Conservation (phyloP, 2,329 filamentous ascomycete genomes). For the Helicocarpus griseus region DNA sequence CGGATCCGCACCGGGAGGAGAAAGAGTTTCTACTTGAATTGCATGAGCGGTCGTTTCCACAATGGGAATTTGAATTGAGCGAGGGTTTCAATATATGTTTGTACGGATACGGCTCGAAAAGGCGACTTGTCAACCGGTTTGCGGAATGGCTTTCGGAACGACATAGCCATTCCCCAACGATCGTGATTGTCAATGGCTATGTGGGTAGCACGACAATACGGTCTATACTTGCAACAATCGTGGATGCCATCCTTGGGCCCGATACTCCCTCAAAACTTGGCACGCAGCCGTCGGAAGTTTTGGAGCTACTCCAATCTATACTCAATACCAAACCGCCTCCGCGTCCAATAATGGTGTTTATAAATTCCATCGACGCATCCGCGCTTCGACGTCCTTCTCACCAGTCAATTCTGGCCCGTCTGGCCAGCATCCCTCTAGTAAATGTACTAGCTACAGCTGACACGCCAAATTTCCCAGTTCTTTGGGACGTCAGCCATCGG, state of each 20-base stretch:
- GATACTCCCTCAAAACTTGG: slow-evolving; percentile 42
- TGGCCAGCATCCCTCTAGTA: slow-evolving; percentile 65
- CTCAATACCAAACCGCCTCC: slow-evolving; percentile 42
- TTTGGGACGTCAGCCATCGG: slow-evolving; percentile 83
- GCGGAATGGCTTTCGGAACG: slow-evolving; percentile 57
- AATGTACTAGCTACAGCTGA: slow-evolving; percentile 73
- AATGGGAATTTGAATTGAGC: slow-evolving; percentile 85
- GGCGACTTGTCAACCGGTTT: slow-evolving; percentile 62
- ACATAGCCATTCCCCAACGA: slow-evolving; percentile 35
- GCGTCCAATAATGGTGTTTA: slow-evolving; percentile 53
- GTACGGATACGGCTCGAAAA: slow-evolving; percentile 89
- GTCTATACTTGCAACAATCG: slow-evolving; percentile 49
- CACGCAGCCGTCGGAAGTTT: slow-evolving; percentile 58
- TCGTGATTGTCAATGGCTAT: slow-evolving; percentile 85
- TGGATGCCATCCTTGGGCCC: slow-evolving; percentile 46
- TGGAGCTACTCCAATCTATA: slow-evolving; percentile 54
- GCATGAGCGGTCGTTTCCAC: slow-evolving; percentile 72
- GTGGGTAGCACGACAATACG: slow-evolving; percentile 36
- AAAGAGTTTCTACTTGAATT: slow-evolving; percentile 62
- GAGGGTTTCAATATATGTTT: slow-evolving; percentile 83
- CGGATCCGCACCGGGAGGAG: slow-evolving; percentile 61
- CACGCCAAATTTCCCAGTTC: slow-evolving; percentile 72
- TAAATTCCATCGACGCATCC: slow-evolving; percentile 79
- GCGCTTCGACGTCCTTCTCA: slow-evolving; percentile 60
- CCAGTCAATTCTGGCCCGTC: slow-evolving; percentile 64